Conservation (phyloP, 805 yeast genomes). For the Kodamaea leandrae region DNA sequence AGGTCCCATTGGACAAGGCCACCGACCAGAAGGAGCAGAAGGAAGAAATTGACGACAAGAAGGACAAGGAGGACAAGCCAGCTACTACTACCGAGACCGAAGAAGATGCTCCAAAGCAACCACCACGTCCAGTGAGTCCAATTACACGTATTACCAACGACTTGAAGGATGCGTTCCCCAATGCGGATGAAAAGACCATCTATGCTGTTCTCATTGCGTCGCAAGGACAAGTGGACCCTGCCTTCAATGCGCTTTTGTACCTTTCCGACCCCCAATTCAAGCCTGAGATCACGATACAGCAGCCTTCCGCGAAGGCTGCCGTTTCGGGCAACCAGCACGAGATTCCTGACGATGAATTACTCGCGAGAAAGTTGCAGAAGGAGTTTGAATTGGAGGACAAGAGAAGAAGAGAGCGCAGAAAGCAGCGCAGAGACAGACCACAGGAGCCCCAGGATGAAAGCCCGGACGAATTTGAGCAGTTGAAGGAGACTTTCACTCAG, state of each 20-base stretch:
- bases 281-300: slow-evolving; percentile 47
- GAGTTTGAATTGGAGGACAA: slow-evolving; percentile 50
- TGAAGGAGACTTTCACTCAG: slow-evolving; percentile 65
- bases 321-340: slow-evolving; percentile 26
- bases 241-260: slow-evolving; percentile 82
- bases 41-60: slow-evolving; percentile 8
- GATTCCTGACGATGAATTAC: slow-evolving; percentile 64
- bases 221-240: slow-evolving; percentile 74
- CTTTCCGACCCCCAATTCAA: slow-evolving; percentile 69
- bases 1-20: slow-evolving; percentile 4
- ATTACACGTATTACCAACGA: slow-evolving; percentile 52
- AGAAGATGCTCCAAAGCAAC: slow-evolving; percentile 34
- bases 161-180: slow-evolving; percentile 84
- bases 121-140: slow-evolving; percentile 63
- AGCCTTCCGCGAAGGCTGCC: slow-evolving; percentile 16
- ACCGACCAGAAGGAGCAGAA: slow-evolving; percentile 9
- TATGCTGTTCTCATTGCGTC: slow-evolving; percentile 85
- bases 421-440: slow-evolving; percentile 13
- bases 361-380: slow-evolving; percentile 78
- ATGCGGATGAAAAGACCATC: slow-evolving; percentile 63
- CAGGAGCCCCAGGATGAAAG: slow-evolving; percentile 33
- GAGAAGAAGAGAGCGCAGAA: slow-evolving; percentile 28
- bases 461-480: slow-evolving; percentile 60
- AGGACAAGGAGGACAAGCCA: slow-evolving; percentile 3
- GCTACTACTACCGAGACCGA: slow-evolving; percentile 10